Percentiles rank a stretch among this genome's conserved stretches.
These are phyloP conservation scores for Wakefieldia striispora DNA, from an alignment of 768 basidiomycete species.

Conservation along the genomic window DNA sequence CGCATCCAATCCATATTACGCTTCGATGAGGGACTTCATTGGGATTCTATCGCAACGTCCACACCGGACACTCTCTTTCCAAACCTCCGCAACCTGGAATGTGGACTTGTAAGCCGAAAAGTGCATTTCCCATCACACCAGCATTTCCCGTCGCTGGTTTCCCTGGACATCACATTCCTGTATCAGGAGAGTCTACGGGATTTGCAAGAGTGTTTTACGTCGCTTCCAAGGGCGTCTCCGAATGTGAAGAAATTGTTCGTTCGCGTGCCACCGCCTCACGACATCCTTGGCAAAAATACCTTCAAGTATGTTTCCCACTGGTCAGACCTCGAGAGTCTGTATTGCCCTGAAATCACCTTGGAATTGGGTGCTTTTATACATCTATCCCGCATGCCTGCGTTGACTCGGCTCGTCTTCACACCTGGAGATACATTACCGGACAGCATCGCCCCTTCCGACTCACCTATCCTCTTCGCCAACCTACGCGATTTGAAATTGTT, in stretches of 20 bases:
- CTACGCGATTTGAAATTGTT: neutral
- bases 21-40: neutral
- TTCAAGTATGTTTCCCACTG: constrained; percentile 3
- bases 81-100: neutral
- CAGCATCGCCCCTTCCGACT: too few relatives aligned
- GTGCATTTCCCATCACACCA: too few relatives aligned
- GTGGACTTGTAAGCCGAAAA: too few relatives aligned
- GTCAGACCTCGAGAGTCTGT: neutral
- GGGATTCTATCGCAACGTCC: neutral
- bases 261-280: too few relatives aligned
- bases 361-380: constrained; percentile 1
- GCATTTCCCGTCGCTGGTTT: too few relatives aligned
- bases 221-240: too few relatives aligned
- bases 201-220: too few relatives aligned
- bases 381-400: constrained; percentile 1
- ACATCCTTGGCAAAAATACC: neutral
- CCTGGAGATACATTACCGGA: neutral
- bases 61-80: neutral
- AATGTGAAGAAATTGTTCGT: neutral
- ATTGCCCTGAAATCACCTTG: constrained; percentile 1
- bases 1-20: neutral
- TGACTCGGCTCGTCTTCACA: neutral
- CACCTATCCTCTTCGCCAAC: neutral
- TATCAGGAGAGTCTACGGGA: too few relatives aligned
- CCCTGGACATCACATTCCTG: too few relatives aligned